Conservation (phyloP, 805 yeast genomes). For the Starmerella vaccinii region DNA sequence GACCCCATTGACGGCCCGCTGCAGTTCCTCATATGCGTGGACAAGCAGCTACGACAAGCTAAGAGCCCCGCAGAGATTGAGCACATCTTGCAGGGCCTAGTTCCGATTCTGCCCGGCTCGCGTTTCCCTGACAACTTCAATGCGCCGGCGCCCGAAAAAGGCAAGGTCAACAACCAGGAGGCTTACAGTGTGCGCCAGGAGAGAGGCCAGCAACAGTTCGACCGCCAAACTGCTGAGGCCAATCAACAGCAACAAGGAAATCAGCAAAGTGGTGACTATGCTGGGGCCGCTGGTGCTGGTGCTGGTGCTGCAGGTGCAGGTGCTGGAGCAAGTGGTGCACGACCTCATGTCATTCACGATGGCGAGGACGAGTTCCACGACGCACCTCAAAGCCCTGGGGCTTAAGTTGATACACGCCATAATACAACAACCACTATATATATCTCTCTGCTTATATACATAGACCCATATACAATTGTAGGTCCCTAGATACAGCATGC, state of each 20-base stretch:
- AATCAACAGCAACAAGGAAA: background rate
- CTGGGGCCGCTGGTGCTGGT: background rate
- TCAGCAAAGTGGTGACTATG: background rate
- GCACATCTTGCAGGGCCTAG: constrained; percentile 49
- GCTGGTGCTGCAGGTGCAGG: constrained; percentile 1
- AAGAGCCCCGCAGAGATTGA: constrained; percentile 44
- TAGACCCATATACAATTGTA: no score
- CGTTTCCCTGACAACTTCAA: constrained; percentile 51
- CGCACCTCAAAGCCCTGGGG: constrained; percentile 13
- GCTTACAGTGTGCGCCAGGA: background rate
- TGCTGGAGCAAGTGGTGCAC: constrained; percentile 3
- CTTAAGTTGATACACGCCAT: background rate
- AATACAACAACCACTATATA: background rate
- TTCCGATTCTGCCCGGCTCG: constrained; percentile 81
- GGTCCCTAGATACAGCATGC: no score
- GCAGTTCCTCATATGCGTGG: constrained; percentile 58
- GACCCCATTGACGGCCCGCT: constrained; percentile 39
- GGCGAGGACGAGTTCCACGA: constrained; percentile 23
- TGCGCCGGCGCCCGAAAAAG: constrained; percentile 56
- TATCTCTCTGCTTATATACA: background rate
- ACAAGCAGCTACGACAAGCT: constrained; percentile 35
- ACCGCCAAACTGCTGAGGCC: background rate
- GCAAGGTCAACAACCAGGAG: constrained; percentile 12
- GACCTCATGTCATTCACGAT: no score
- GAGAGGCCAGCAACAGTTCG: background rate